A percentile compares a stretch with the other conserved stretches of the same genome.
These are phyloP conservation scores for Fusarium cicatricum DNA, from an alignment of 2,329 filamentous ascomycete species.

Conservation along the genomic window DNA sequence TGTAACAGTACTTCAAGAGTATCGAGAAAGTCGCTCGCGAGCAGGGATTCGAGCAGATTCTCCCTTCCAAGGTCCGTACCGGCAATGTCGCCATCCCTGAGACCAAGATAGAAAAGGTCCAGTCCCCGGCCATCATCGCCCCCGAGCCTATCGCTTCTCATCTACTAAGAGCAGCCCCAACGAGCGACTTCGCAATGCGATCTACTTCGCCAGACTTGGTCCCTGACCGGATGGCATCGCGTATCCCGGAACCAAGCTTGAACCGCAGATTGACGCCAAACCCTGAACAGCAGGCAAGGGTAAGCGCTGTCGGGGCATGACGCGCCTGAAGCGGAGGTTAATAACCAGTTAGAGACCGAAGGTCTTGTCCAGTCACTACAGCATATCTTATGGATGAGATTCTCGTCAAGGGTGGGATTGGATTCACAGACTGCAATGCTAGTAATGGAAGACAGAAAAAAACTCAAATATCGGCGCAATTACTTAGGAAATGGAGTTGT, in stretches of 20 bases:
- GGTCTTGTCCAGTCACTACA: conserved; percentile 31
- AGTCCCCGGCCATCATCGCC: conserved; percentile 56
- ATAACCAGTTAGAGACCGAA: conserved; percentile 1
- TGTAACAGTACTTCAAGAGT: conserved; percentile 70
- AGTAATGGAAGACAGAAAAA: conserved; percentile 14
- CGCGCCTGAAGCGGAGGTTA: not conserved
- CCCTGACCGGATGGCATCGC: conserved; percentile 69
- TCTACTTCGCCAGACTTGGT: conserved; percentile 67
- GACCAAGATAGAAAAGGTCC: conserved; percentile 54
- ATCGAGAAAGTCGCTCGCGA: conserved; percentile 70
- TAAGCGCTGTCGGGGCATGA: conserved; percentile 37
- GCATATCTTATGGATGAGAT: not conserved
- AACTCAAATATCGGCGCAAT: conserved; percentile 4
- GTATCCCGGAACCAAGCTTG: conserved; percentile 59
- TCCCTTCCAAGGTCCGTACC: conserved; percentile 64
- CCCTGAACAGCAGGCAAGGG: conserved; percentile 53
- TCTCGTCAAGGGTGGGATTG: conserved; percentile 3
- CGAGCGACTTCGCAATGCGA: conserved; percentile 62
- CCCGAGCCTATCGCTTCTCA: conserved; percentile 65
- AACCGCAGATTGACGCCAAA: conserved; percentile 57
- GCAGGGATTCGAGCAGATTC: conserved; percentile 65
- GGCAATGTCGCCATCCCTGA: conserved; percentile 53
- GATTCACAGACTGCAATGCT: conserved; percentile 26
- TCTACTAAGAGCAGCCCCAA: conserved; percentile 62
- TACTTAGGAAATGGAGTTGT: not conserved